A percentile compares a stretch with the other conserved stretches of the same genome.
phyloP scores from a whole-genome alignment of 495 filamentous ascomycete species.

The Aspergillus cavernicola region DNA sequence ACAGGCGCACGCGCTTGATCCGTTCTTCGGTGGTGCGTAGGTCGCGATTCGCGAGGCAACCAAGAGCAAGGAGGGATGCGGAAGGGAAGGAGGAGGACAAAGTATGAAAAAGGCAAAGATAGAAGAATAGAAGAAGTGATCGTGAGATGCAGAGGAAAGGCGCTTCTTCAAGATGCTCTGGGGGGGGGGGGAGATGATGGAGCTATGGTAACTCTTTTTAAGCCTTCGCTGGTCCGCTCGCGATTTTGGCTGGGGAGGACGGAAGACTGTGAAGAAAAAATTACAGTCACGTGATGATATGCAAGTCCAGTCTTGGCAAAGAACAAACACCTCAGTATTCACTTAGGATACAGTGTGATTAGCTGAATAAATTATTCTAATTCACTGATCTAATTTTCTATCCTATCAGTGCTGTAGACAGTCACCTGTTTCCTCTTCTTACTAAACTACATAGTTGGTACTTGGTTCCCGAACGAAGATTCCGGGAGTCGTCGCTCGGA shows the following conservation, averaged over 20 bases:
- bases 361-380: no score
- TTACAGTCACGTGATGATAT: constrained; percentile 21
- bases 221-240: constrained; percentile 14
- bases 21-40: neutral
- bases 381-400: no score
- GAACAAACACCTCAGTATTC: neutral
- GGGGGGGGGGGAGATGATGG: constrained; percentile 8
- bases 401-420: no score
- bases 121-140: constrained; percentile 1
- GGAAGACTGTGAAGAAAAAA: constrained; percentile 17
- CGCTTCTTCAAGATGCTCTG: constrained; percentile 16
- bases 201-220: constrained; percentile 13
- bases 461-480: no score
- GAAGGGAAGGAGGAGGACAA: neutral
- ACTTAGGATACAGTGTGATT: no score
- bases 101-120: constrained; percentile 6
- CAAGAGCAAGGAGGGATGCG: neutral
- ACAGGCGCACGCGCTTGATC: constrained; percentile 14
- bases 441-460: no score
- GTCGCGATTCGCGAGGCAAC: constrained; percentile 17
- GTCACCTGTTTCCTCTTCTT: no score
- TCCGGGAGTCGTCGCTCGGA: no score
- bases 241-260: constrained; percentile 15
- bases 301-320: constrained; percentile 18
- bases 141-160: neutral